Evolutionary conservation across 352 stramenopile genomes (phyloP), one percentile per base, ranked within the genome.

Genomic region (Phytophthora melonis): DNA sequence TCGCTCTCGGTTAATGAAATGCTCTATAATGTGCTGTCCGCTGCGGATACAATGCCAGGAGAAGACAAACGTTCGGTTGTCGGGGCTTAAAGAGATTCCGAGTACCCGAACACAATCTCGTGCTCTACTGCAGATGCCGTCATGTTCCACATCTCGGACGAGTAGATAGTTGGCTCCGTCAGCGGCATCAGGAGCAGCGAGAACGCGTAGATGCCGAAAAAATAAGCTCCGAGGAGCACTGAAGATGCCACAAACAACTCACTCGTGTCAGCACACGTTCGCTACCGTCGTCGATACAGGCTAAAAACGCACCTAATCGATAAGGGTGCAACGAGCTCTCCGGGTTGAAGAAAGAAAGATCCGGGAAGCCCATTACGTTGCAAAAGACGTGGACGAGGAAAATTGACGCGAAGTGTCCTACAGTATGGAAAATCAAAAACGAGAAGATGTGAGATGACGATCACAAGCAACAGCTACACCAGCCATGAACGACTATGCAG

Each of bases 291-390:
- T 9, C 21, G 4, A 13, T 30, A 55, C 34, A 23, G 58, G 9
- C 2, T 6, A 18, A 30, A 3, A 30, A 72, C 79, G 11, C 67
- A 95, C 89, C 78, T 86, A 86, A 87, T 86, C 88, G 88, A 74
- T 87, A 95, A 62, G 77, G 68, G 41, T 94, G 87, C 66, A 96
- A 71, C n/a, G 80, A 83, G 63, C 80, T 94, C 8, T 94, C 87
- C 1, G 84, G 84, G 34, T 84, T 90, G 66, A 95, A 93, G 68
- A 97, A 97, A 14, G 83, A 86, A 45, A 97, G 63, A 56, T 96
- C 90, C 13, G 97, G 97, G 41, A 99, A 93, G 54, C 97, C 97
- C 94, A 98, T 98, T 63, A 96, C 82, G 73, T 99, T 99, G 89
- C 97, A 99, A 68, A 98, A 98, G 18, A 96, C 80, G 78, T 99